Evolutionary conservation across 441 rosid species (phyloP), one percentile per base, ranked within the genome.

Genomic region (Lagerstroemia fauriei): DNA sequence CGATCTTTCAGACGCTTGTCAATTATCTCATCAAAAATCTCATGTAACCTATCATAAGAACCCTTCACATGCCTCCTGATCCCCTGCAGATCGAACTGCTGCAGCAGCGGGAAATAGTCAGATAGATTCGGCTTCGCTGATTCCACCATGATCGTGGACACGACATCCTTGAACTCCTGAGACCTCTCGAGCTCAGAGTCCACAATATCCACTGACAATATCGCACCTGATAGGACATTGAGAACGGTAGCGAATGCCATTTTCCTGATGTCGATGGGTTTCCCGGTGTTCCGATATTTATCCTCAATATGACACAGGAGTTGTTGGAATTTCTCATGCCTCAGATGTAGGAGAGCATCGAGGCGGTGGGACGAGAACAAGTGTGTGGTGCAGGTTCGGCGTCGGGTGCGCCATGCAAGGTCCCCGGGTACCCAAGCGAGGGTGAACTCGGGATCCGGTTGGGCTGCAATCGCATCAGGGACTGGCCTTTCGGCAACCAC

Each of bases 381-480:
- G 47, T 34, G 59, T 20, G 73, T 73, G 61, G 50, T 32, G 61
- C 83, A 41, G 14, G 46, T 53, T 6, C 59, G 59, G 22, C 59
- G 83, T 8, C 82, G 79, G 51, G 70, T 69, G 44, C 83, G 82
- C 85, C 85, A 83, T 44, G 4, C 9, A 13, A n/a, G 41, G 75
- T 75, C 34, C n/a, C 80, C 83, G 0, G 83, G 78, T 48, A 53
- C 75, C 85, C 85, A 83, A 0, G 83, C 82, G 32, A 83, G 79
- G 70, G 85, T 73, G 74, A 48, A 65, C 46, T 80, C 70, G 1
- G 74, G 66, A 77, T 69, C 53, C 7, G 83, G 82, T 24, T 75
- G 79, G 4, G 80, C 85, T 46, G 85, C 69, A 29, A 83, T 59
- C n/a, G 75, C 85, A 27, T 83, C 80, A 0, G 80, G 83, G 34